Conservation (phyloP, 2,329 filamentous ascomycete genomes). For the Mariannaea sp. region DNA sequence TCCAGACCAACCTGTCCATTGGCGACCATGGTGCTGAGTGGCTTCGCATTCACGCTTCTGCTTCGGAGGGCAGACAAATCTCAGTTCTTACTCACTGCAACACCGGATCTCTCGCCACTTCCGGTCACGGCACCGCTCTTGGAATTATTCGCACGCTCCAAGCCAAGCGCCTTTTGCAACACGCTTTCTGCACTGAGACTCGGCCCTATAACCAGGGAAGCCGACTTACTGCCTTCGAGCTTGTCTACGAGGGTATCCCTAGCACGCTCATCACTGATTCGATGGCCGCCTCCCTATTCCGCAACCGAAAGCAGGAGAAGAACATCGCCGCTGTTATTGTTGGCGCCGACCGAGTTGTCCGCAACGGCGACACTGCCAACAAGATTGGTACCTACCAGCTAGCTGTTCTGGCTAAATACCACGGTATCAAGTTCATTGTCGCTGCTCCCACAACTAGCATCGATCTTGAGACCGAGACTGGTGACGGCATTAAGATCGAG, state of each 20-base stretch:
- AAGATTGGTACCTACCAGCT: slow-evolving; percentile 96
- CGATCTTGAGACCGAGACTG: slow-evolving; percentile 78
- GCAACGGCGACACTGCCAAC: slow-evolving; percentile 97
- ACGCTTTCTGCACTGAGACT: slow-evolving; percentile 96
- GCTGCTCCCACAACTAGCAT: slow-evolving; percentile 95
- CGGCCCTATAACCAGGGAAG: slow-evolving; percentile 98
- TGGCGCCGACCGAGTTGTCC: slow-evolving; percentile 91
- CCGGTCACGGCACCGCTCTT: slow-evolving; percentile 94
- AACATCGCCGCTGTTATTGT: slow-evolving; percentile 88
- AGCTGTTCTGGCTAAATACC: slow-evolving; percentile 85
- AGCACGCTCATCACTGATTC: slow-evolving; percentile 93
- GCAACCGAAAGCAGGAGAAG: slow-evolving; percentile 61
- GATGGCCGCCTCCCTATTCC: slow-evolving; percentile 89
- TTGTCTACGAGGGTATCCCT: slow-evolving; percentile 92
- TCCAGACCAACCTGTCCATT: slow-evolving; percentile 85
- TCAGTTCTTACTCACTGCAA: slow-evolving; percentile 98
- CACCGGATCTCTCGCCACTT: slow-evolving; percentile 94
- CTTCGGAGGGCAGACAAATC: slow-evolving; percentile 55
- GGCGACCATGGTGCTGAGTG: slow-evolving; percentile 83
- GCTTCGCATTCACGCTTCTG: slow-evolving; percentile 66
- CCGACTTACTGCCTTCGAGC: slow-evolving; percentile 90
- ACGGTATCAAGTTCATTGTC: slow-evolving; percentile 92
- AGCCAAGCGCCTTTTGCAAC: slow-evolving; percentile 66
- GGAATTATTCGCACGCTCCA: slow-evolving; percentile 90
- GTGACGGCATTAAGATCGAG: slow-evolving; percentile 85